Conservation (phyloP, 2,329 filamentous ascomycete species). For the Fusarium sp. region DNA sequence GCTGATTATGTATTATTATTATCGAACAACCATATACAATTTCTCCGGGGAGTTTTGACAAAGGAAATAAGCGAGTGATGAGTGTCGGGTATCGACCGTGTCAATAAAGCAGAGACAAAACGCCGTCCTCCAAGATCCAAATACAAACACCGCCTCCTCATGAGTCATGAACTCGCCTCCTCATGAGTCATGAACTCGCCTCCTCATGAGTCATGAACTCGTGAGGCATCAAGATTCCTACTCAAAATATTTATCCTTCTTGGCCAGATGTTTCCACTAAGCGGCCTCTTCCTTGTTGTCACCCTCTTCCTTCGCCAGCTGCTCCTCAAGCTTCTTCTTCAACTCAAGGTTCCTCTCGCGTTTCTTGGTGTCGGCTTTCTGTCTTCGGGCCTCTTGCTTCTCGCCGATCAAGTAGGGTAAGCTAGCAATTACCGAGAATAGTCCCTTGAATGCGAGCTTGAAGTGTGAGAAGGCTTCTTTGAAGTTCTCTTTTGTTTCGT, state of each 20-base stretch:
- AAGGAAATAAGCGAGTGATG: background rate
- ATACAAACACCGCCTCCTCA: background rate
- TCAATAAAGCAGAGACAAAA: background rate
- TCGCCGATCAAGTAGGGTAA: background rate
- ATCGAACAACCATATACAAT: too few species aligned
- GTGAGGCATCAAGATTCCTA: background rate
- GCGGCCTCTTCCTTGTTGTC: background rate
- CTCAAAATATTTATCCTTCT: background rate
- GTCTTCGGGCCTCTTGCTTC: background rate
- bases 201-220: background rate
- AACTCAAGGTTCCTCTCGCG: background rate
- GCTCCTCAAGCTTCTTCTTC: slow-evolving; percentile 15
- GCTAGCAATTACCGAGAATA: background rate
- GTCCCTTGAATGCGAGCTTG: slow-evolving; percentile 1
- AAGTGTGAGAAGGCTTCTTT: slow-evolving; percentile 9
- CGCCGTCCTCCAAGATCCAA: background rate
- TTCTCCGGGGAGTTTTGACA: background rate
- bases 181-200: background rate
- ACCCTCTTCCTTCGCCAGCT: slow-evolving; percentile 4
- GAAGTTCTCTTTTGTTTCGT: slow-evolving; percentile 14
- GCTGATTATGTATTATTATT: too few species aligned
- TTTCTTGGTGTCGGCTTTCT: background rate
- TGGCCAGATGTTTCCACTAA: too few species aligned
- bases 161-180: background rate
- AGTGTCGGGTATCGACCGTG: background rate